These are phyloP conservation scores for Uronychia binucleata DNA, from an alignment of 73 alveolate genomes.

Conservation along the genomic window DNA sequence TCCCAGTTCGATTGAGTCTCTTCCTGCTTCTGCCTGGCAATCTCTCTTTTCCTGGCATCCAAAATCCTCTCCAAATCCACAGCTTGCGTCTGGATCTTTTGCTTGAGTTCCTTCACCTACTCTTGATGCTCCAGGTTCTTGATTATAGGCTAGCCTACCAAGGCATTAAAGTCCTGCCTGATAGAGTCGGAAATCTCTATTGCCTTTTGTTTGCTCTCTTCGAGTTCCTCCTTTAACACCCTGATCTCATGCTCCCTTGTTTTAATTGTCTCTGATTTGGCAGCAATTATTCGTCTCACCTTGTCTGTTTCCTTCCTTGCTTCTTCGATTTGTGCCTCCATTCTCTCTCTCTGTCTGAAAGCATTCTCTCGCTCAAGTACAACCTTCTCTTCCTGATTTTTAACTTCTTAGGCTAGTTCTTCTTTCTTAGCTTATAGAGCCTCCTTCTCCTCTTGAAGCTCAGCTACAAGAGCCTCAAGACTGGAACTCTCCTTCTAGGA, in stretches of 20 bases:
- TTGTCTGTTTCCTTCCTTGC: background rate
- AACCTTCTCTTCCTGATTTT: background rate
- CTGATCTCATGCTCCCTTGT: background rate
- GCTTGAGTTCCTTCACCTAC: background rate
- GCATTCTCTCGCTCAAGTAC: background rate
- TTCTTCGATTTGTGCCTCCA: background rate
- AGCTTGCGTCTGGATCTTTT: background rate
- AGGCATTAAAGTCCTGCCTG: background rate
- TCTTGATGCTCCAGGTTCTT: background rate
- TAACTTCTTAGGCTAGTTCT: background rate
- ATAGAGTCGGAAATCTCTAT: background rate
- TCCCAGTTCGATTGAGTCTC: background rate
- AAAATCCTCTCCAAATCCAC: background rate
- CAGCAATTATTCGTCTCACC: background rate
- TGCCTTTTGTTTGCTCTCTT: background rate
- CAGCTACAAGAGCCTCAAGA: too few species aligned
- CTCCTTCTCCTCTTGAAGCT: background rate
- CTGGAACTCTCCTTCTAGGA: background rate
- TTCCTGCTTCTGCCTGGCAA: background rate
- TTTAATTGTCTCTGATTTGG: too few species aligned
- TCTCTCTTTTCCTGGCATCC: background rate
- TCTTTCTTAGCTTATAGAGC: background rate
- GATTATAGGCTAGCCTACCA: background rate
- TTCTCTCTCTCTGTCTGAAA: background rate
- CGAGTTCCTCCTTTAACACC: background rate